phyloP scores from a whole-genome alignment of 2,329 filamentous ascomycete genomes.

The Epichloe coenophiala region DNA sequence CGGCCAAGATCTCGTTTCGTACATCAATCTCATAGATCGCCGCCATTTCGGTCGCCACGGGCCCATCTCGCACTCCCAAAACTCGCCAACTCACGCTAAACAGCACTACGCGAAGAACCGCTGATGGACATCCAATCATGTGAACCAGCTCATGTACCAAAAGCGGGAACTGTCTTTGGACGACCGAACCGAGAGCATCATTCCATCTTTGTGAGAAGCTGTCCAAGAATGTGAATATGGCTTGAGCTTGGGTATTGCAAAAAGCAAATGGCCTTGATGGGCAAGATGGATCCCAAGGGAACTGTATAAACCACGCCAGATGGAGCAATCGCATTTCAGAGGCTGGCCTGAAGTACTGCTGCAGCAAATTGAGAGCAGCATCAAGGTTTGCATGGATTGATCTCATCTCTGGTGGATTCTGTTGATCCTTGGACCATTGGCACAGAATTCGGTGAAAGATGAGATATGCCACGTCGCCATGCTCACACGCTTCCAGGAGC shows the following conservation, averaged over 20 bases:
- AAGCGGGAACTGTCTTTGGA: constrained; percentile 14
- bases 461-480: constrained; percentile 49
- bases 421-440: constrained; percentile 31
- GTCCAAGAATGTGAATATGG: constrained; percentile 13
- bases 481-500: constrained; percentile 40
- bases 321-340: not conserved
- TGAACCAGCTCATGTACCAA: constrained; percentile 13
- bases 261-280: not conserved
- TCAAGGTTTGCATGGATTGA: constrained; percentile 8
- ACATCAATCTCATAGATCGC: not conserved
- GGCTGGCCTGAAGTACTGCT: not conserved
- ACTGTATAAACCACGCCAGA: not conserved
- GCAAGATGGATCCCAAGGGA: not conserved
- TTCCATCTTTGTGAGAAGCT: constrained; percentile 13
- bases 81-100: constrained; percentile 17
- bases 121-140: constrained; percentile 14
- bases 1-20: not conserved
- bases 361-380: constrained; percentile 8
- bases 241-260: not conserved
- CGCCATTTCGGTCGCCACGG: not conserved
- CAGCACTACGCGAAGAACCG: constrained; percentile 12
- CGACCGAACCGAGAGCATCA: constrained; percentile 4
- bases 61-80: constrained; percentile 7
- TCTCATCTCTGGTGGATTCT: constrained; percentile 13
- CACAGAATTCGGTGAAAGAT: constrained; percentile 54